These are phyloP conservation scores for Rhinocladiella similis DNA, from an alignment of 2,329 filamentous ascomycete genomes.

Conservation along the genomic window DNA sequence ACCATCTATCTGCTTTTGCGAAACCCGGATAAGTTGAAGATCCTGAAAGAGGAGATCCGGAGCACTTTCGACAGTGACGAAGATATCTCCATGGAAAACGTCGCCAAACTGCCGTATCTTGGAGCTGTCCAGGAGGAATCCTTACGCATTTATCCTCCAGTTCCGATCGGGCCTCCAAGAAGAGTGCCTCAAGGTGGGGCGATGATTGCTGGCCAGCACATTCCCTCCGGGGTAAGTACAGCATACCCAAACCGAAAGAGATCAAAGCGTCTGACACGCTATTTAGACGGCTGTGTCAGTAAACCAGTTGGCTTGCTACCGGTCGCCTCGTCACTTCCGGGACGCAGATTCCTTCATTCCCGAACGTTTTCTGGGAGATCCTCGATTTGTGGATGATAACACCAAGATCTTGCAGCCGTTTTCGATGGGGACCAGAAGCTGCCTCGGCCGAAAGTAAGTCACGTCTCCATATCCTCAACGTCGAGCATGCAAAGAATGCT, in stretches of 20 bases:
- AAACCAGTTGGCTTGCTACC: conserved; percentile 38
- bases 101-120: conserved; percentile 40
- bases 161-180: conserved; percentile 10
- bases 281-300: too few species aligned
- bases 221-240: conserved; percentile 26
- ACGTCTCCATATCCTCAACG: background rate
- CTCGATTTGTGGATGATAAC: conserved; percentile 43
- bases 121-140: conserved; percentile 45
- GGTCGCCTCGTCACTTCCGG: conserved; percentile 24
- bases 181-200: conserved; percentile 40
- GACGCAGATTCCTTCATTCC: conserved; percentile 28
- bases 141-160: conserved; percentile 44
- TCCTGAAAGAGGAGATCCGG: conserved; percentile 43
- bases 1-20: conserved; percentile 43
- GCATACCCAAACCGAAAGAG: too few species aligned
- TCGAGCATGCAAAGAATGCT: too few species aligned
- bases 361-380: conserved; percentile 46
- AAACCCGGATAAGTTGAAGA: conserved; percentile 35
- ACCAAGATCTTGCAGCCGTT: conserved; percentile 49
- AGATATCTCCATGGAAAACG: conserved; percentile 41
- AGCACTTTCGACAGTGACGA: conserved; percentile 36
- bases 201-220: conserved; percentile 24
- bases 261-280: too few species aligned
- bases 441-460: conserved; percentile 40
- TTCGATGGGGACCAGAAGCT: conserved; percentile 42